These are phyloP conservation scores for Calcarisporium arbuscula DNA, from an alignment of 2,329 filamentous ascomycete genomes.

Conservation along the genomic window DNA sequence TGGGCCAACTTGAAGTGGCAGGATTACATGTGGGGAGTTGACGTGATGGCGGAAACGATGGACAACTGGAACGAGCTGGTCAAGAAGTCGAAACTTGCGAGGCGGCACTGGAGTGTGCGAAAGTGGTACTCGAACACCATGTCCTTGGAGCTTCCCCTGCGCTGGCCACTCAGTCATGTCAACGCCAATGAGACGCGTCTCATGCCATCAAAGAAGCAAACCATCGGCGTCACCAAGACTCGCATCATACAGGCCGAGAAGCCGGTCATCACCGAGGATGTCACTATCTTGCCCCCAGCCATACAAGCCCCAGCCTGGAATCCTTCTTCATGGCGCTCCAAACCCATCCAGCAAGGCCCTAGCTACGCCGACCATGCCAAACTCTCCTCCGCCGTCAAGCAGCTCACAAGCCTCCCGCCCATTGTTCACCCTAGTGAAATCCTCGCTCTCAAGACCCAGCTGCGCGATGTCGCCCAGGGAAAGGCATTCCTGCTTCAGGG, in stretches of 20 bases:
- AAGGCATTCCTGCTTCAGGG: slow-evolving; percentile 93
- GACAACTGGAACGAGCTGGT: slow-evolving; percentile 13
- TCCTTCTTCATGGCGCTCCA: slow-evolving; percentile 66
- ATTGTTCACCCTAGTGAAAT: slow-evolving; percentile 80
- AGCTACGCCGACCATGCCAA: slow-evolving; percentile 58
- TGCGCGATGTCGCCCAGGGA: slow-evolving; percentile 81
- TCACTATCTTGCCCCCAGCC: too few relatives aligned
- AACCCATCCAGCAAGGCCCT: slow-evolving; percentile 73
- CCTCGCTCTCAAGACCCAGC: slow-evolving; percentile 65
- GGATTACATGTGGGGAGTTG: slow-evolving; percentile 24
- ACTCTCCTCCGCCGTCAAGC: slow-evolving; percentile 52
- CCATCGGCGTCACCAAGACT: too few relatives aligned
- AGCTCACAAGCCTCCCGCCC: slow-evolving; percentile 65
- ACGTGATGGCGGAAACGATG: slow-evolving; percentile 22
- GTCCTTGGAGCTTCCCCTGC: too few relatives aligned
- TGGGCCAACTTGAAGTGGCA: slow-evolving; percentile 19
- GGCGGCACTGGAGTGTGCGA: too few relatives aligned
- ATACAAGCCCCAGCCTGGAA: slow-evolving; percentile 47
- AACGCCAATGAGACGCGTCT: too few relatives aligned
- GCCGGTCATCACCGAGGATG: too few relatives aligned
- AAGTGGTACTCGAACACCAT: too few relatives aligned
- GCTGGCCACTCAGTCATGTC: too few relatives aligned
- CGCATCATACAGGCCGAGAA: too few relatives aligned
- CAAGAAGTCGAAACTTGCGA: neutral
- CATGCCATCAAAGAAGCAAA: too few relatives aligned